These are phyloP conservation scores for Elongisporangium senticosum DNA, from an alignment of 352 stramenopile genomes.

Conservation along the genomic window DNA sequence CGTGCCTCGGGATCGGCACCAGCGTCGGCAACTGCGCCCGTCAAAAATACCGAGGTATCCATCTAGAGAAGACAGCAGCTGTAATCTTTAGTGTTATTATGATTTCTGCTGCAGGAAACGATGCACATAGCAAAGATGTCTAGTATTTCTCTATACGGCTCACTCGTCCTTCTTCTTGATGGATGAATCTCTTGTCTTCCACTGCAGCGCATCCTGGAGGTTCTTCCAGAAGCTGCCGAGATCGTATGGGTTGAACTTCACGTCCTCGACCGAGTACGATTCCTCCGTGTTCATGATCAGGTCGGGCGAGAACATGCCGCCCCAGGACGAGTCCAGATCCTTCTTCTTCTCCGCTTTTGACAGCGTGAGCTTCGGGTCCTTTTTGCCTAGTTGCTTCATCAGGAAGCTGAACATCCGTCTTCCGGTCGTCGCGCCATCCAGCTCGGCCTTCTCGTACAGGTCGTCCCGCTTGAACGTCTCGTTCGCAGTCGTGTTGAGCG, in stretches of 20 bases:
- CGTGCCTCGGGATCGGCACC: conserved; percentile 2
- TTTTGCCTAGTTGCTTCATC: conserved; percentile 30
- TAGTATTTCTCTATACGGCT: conserved; percentile 7
- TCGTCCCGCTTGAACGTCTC: conserved; percentile 82
- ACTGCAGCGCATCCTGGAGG: conserved; percentile 51
- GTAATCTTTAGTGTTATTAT: conserved; percentile 7
- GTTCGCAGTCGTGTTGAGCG: conserved; percentile 68
- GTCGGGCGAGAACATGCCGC: conserved; percentile 63
- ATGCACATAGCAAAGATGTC: background rate
- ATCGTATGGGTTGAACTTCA: conserved; percentile 80
- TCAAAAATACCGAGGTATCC: conserved; percentile 33
- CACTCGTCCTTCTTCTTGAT: conserved; percentile 27
- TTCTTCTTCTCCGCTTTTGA: conserved; percentile 42
- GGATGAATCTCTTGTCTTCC: background rate
- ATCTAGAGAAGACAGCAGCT: conserved; percentile 28
- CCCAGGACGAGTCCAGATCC: conserved; percentile 64
- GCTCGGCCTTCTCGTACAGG: conserved; percentile 46
- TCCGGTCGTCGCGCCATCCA: conserved; percentile 36
- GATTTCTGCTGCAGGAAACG: background rate
- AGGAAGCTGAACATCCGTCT: conserved; percentile 40
- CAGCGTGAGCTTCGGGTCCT: conserved; percentile 14
- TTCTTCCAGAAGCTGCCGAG: conserved; percentile 49
- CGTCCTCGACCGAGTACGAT: conserved; percentile 58
- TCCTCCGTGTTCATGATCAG: conserved; percentile 71
- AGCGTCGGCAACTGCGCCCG: conserved; percentile 5